A percentile compares a stretch with the other conserved stretches of the same genome.
Conservation (phyloP, 345 rosid genomes). For the Arabidopsis suecica region DNA sequence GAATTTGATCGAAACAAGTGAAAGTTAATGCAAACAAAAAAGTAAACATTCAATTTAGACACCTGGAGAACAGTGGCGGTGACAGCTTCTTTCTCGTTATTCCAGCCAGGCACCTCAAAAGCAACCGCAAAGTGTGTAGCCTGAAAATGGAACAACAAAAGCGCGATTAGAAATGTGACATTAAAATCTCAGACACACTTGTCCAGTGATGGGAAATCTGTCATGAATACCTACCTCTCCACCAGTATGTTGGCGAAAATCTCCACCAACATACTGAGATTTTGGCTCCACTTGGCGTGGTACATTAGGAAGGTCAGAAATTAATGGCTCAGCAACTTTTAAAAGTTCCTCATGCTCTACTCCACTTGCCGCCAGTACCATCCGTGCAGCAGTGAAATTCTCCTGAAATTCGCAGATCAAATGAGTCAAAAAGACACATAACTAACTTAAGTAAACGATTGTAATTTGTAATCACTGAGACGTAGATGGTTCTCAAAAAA, state of each 20-base stretch:
- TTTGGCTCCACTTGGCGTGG: slow-evolving; percentile 49
- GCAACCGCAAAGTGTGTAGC: slow-evolving; percentile 76
- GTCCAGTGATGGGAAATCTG: slow-evolving; percentile 20
- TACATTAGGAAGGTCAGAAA: slow-evolving; percentile 64
- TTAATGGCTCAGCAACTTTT: slow-evolving; percentile 67
- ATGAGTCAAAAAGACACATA: neutral
- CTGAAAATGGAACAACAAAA: slow-evolving; percentile 38
- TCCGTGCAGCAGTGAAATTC: slow-evolving; percentile 68
- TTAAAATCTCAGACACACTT: slow-evolving; percentile 23
- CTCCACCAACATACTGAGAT: slow-evolving; percentile 75
- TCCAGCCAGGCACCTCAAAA: slow-evolving; percentile 83
- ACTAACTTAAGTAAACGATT: slow-evolving; percentile 15
- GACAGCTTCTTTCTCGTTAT: slow-evolving; percentile 65
- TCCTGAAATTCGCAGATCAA: slow-evolving; percentile 53
- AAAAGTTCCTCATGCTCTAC: slow-evolving; percentile 71
- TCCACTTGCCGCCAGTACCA: slow-evolving; percentile 78
- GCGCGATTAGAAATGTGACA: neutral
- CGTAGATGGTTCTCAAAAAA: neutral
- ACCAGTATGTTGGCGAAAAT: slow-evolving; percentile 70
- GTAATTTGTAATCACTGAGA: slow-evolving; percentile 1
- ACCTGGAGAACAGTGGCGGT: slow-evolving; percentile 80
- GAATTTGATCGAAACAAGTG: slow-evolving; percentile 9
- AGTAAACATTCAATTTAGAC: slow-evolving; percentile 15
- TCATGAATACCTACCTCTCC: slow-evolving; percentile 58
- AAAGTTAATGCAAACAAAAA: neutral